Evolutionary conservation across 2,329 filamentous ascomycete genomes (phyloP), one percentile per base, ranked within the genome.

Genomic region (Xylaria sp.): DNA sequence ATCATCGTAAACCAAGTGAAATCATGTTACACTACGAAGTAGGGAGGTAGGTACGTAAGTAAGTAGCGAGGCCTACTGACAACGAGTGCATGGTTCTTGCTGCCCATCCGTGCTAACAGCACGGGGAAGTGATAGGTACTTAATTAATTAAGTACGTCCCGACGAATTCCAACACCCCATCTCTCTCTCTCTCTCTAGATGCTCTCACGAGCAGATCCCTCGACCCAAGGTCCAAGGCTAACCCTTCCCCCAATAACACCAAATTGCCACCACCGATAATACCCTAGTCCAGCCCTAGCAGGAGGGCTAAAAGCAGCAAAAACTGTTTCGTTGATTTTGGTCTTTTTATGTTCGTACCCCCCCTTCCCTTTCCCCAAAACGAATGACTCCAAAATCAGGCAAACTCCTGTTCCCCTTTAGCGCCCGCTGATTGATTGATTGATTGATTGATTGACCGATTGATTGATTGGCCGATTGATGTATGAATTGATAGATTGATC

Each of bases 341-440:
- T 36, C 48, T 42, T 50, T 61, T 56, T 58, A 55, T 30, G 21
- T 61, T 58, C 7, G n/a, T 27, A 42, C 36, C 36, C 36, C 45
- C 3, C 11, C 34, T 27, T 42, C 12, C 14, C 2, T 17, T 17
- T 5, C 39, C 39, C 39, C 14, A 2, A 17, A 42, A 42, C 2
- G 39, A 14, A 14, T 24, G 17, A 17, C 21, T 50, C 4, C 11
- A 50, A 50, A 50, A 50, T 4, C 14, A 19, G n/a, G 30, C 51
- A 70, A 53, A 60, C n/a, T n/a, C 34, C 30, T 54, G 50, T 36
- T 21, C 32, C 55, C 50, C 45, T 50, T 61, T 60, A 45, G 51
- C 69, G 63, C 66, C 66, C 53, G 67, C 67, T 66, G 55, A 55
- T 39, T 62, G 55, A 61, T 58, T 27, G 24, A 27, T 27, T 27